phyloP scores from a whole-genome alignment of 108 stramenopile genomes.

The Stephanodiscus triporus region DNA sequence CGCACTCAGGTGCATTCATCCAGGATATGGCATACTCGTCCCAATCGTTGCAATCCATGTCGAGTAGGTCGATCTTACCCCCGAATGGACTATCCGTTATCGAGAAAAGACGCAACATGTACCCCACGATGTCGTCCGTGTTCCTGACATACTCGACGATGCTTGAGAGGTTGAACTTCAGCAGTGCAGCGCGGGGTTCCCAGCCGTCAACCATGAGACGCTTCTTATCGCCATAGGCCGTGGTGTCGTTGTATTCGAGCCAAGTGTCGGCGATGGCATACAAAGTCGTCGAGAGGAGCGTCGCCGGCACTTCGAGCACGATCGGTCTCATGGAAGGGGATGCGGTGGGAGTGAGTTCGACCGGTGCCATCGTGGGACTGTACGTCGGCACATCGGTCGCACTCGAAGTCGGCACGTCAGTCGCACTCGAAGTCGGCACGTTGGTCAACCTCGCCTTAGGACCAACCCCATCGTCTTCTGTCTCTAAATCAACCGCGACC shows the following conservation, averaged over 20 bases:
- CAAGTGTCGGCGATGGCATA: background rate
- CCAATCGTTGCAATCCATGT: constrained; percentile 2
- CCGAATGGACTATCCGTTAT: background rate
- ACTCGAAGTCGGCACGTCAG: no score
- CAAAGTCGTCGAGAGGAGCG: background rate
- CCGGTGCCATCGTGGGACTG: no score
- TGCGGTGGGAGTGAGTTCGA: background rate
- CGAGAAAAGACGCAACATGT: background rate
- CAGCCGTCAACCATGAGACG: background rate
- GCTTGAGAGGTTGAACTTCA: background rate
- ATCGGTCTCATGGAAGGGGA: background rate
- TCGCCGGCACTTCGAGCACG: background rate
- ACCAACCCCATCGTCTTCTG: no score
- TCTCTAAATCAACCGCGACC: no score
- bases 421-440: no score
- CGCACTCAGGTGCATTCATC: constrained; percentile 1
- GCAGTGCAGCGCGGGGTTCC: background rate
- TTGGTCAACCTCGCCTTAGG: no score
- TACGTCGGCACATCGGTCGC: no score
- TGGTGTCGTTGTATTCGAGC: background rate
- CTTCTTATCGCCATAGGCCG: background rate
- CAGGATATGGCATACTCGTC: background rate
- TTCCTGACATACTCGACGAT: background rate
- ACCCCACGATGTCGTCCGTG: background rate
- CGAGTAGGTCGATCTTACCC: constrained; percentile 6